Conservation (phyloP, 2,329 filamentous ascomycete genomes). For the Magnaporthiopsis incrustans region DNA sequence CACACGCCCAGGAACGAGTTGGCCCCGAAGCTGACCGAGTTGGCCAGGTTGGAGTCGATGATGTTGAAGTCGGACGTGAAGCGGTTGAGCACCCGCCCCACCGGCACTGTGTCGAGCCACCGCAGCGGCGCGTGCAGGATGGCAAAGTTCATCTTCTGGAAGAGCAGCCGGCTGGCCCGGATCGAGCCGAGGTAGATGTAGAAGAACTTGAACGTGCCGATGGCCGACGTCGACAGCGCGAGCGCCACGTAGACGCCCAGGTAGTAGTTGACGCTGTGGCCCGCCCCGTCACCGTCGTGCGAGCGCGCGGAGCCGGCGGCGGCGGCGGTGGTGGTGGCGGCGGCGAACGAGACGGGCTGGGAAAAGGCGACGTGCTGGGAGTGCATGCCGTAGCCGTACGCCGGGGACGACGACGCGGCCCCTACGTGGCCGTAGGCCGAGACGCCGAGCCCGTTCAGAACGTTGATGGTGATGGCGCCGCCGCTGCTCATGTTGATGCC, state of each 20-base stretch:
- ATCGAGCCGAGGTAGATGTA: conserved; percentile 59
- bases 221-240: conserved; percentile 44
- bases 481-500: conserved; percentile 10
- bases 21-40: conserved; percentile 52
- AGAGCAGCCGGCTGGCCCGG: conserved; percentile 60
- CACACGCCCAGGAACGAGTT: conserved; percentile 54
- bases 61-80: conserved; percentile 72
- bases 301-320: conserved; percentile 10
- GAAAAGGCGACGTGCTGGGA: conserved; percentile 28
- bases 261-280: conserved; percentile 50
- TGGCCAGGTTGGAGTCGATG: conserved; percentile 60
- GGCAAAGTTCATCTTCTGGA: conserved; percentile 56
- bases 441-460: conserved; percentile 12
- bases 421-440: background rate
- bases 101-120: conserved; percentile 73
- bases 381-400: conserved; percentile 38
- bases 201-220: conserved; percentile 56
- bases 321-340: background rate
- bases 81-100: conserved; percentile 69
- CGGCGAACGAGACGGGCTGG: background rate
- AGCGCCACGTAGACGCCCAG: conserved; percentile 59
- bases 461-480: conserved; percentile 5
- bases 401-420: conserved; percentile 15
- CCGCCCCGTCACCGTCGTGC: conserved; percentile 16
- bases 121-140: conserved; percentile 66